Percentiles rank a stretch among this genome's conserved stretches.
Evolutionary conservation across 352 stramenopile genomes (phyloP).

Genomic region (Thalassiosira livingstoniorum): DNA sequence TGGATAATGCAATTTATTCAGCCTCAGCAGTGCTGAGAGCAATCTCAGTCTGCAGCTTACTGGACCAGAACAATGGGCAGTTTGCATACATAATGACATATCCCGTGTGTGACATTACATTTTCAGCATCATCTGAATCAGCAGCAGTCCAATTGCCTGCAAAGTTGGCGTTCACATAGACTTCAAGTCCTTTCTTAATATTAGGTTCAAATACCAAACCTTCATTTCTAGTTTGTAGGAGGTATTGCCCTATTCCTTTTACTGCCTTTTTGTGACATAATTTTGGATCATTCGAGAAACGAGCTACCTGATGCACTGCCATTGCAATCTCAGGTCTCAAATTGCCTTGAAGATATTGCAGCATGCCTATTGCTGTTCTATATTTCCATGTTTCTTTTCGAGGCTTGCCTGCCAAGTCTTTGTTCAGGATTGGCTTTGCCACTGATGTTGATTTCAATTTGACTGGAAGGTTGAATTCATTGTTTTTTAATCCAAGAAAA

Average conservation of each 20-base stretch:
- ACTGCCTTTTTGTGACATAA: slow-evolving; percentile 8
- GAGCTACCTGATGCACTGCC: not conserved
- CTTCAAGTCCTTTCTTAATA: slow-evolving; percentile 25
- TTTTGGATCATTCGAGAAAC: slow-evolving; percentile 19
- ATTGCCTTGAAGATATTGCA: slow-evolving; percentile 1
- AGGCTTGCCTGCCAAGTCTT: not conserved
- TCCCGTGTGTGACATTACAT: slow-evolving; percentile 7
- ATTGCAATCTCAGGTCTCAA: slow-evolving; percentile 14
- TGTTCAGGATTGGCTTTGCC: slow-evolving; percentile 16
- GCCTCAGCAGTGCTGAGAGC: not conserved
- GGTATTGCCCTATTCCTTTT: slow-evolving; percentile 3
- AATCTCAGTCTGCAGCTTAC: not conserved
- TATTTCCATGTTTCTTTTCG: slow-evolving; percentile 13
- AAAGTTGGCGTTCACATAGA: slow-evolving; percentile 61
- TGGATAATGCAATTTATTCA: slow-evolving; percentile 1
- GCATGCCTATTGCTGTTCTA: slow-evolving; percentile 12
- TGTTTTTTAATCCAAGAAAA: not conserved
- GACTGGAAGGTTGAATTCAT: not conserved
- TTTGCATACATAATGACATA: slow-evolving; percentile 5
- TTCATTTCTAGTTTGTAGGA: not conserved
- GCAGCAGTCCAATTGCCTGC: slow-evolving; percentile 3
- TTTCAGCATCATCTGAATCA: slow-evolving; percentile 5
- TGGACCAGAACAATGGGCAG: not conserved
- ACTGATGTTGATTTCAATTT: not conserved
- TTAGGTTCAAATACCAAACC: slow-evolving; percentile 7